These are phyloP conservation scores for Bruguiera sexangula DNA, from an alignment of 345 rosid species.

Conservation along the genomic window DNA sequence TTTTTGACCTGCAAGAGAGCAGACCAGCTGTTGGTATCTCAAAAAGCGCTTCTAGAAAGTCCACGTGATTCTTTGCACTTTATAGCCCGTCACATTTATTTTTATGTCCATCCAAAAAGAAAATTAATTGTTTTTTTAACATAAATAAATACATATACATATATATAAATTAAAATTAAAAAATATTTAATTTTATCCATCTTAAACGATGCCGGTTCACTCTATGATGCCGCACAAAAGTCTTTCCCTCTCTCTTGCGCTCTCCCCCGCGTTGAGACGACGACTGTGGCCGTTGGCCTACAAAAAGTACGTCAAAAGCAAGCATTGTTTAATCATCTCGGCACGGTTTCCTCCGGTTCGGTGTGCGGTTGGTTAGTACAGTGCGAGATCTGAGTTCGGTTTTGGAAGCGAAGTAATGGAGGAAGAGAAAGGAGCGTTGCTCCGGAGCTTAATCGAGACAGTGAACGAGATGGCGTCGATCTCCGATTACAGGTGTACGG, in stretches of 20 bases:
- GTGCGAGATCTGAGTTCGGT: constrained; percentile 3
- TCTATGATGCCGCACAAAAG: neutral
- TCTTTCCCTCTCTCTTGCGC: neutral
- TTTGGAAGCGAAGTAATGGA: constrained; percentile 33
- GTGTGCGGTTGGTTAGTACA: neutral
- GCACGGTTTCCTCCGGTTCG: neutral
- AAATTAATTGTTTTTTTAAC: too few relatives aligned
- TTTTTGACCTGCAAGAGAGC: too few relatives aligned
- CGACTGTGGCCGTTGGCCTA: constrained; percentile 2
- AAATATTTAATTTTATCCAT: too few relatives aligned
- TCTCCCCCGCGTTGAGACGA: neutral
- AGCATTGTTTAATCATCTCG: too few relatives aligned
- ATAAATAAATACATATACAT: too few relatives aligned
- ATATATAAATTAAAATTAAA: too few relatives aligned
- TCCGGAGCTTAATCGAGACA: constrained; percentile 55
- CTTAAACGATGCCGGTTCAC: too few relatives aligned
- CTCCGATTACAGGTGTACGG: constrained; percentile 52
- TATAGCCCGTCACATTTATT: too few relatives aligned
- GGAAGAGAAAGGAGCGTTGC: constrained; percentile 43
- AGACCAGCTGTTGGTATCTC: too few relatives aligned
- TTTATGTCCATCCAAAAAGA: too few relatives aligned
- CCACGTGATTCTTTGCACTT: too few relatives aligned
- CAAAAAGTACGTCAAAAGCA: neutral
- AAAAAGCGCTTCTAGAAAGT: too few relatives aligned
- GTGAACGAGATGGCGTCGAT: constrained; percentile 64